Evolutionary conservation across 163 green algal species (phyloP).

Genomic region (Chloromonas sp.): DNA sequence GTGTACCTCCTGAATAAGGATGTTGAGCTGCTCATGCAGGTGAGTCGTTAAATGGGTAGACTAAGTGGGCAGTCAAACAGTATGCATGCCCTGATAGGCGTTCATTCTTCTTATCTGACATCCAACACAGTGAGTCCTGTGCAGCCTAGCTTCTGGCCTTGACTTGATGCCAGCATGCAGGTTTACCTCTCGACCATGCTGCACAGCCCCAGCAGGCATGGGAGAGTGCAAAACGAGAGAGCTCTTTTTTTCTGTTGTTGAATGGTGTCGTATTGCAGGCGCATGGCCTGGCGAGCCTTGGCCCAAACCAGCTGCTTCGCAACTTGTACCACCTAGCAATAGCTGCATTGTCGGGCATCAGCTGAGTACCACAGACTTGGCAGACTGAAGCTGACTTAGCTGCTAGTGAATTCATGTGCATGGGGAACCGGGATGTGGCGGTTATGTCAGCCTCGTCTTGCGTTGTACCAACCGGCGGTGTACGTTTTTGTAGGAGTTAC

Average conservation of each 20-base stretch:
- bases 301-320: not conserved
- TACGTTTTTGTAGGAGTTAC: too few relatives aligned
- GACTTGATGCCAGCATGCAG: not conserved
- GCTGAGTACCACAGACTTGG: not conserved
- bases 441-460: too few relatives aligned
- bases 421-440: too few relatives aligned
- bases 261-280: not conserved
- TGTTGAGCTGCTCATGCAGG: conserved; percentile 61
- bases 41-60: not conserved
- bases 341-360: not conserved
- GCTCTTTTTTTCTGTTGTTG: not conserved
- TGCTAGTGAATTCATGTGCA: too few relatives aligned
- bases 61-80: too few relatives aligned
- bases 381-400: too few relatives aligned
- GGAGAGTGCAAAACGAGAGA: not conserved
- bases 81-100: too few relatives aligned
- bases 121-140: too few relatives aligned
- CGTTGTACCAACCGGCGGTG: too few relatives aligned
- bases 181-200: not conserved
- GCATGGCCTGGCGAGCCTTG: not conserved
- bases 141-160: not conserved
- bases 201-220: not conserved
- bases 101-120: too few relatives aligned
- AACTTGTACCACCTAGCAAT: not conserved
- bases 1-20: conserved; percentile 76